Conservation (phyloP, 2,329 filamentous ascomycete species). For the Scedosporium boydii region DNA sequence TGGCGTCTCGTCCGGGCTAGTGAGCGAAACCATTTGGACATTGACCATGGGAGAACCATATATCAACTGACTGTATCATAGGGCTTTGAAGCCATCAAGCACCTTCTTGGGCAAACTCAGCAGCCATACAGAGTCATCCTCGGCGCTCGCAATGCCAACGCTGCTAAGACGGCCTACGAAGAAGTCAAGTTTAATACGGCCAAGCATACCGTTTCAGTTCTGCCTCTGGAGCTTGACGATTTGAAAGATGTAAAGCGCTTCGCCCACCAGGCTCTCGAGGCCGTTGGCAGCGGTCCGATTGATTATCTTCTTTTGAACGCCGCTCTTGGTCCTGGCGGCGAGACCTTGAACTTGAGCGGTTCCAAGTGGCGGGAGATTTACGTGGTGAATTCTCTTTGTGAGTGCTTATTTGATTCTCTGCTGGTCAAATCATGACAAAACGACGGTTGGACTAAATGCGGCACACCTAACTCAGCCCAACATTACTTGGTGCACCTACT, state of each 20-base stretch:
- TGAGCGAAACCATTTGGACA: constrained; percentile 16
- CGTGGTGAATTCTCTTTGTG: constrained; percentile 44
- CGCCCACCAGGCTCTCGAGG: constrained; percentile 31
- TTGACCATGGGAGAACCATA: not conserved
- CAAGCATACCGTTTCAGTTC: constrained; percentile 30
- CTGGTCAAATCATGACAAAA: too few species aligned
- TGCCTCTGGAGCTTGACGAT: constrained; percentile 38
- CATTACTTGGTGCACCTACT: constrained; percentile 43
- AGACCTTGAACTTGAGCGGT: constrained; percentile 25
- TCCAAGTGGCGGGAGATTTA: constrained; percentile 40
- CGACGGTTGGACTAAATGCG: not conserved
- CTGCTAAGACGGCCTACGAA: constrained; percentile 30
- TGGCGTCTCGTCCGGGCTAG: constrained; percentile 38
- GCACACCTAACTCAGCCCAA: constrained; percentile 27
- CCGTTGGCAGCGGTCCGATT: constrained; percentile 29
- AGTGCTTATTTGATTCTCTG: constrained; percentile 9
- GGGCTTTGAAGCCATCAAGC: constrained; percentile 44
- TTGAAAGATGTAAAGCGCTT: constrained; percentile 35
- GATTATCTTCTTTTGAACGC: constrained; percentile 43
- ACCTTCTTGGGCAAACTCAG: constrained; percentile 34
- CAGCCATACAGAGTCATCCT: constrained; percentile 36
- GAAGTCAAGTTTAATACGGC: constrained; percentile 29
- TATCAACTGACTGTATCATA: constrained; percentile 13
- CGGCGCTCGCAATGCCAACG: constrained; percentile 34
- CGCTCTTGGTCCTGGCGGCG: constrained; percentile 26